Percentiles rank a stretch among this genome's conserved stretches.
phyloP scores from a whole-genome alignment of 345 rosid species.

The Ailanthus altissimus region DNA sequence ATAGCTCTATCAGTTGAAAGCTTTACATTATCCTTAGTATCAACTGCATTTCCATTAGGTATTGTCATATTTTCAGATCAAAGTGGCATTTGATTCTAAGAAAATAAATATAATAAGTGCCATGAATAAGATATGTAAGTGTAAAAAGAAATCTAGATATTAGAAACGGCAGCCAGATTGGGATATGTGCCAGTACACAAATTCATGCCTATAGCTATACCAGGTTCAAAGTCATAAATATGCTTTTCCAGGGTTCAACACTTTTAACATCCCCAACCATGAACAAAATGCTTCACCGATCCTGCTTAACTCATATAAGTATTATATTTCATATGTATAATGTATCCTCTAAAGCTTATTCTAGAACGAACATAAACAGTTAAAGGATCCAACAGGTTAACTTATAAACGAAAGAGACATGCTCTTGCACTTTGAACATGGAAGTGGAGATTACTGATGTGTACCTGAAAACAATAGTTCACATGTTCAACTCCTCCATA shows the following conservation, averaged over 20 bases:
- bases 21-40: not conserved
- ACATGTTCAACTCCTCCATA: slow-evolving; percentile 84
- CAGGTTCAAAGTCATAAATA: not conserved
- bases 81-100: not conserved
- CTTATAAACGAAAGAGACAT: slow-evolving; percentile 14
- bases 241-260: not conserved
- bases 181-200: not conserved
- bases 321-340: not conserved
- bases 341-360: not conserved
- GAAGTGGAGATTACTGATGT: slow-evolving; percentile 4
- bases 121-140: not conserved
- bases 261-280: not conserved
- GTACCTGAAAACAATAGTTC: slow-evolving; percentile 90
- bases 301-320: slow-evolving; percentile 1
- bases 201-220: not conserved
- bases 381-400: slow-evolving; percentile 7
- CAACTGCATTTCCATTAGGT: slow-evolving; percentile 1
- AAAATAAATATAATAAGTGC: not conserved
- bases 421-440: not conserved
- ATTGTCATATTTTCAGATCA: slow-evolving; percentile 3
- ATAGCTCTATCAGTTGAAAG: not conserved
- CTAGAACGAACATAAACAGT: not conserved
- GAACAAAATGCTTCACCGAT: not conserved
- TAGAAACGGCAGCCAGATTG: not conserved
- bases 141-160: not conserved